phyloP scores from a whole-genome alignment of 75 land plant species.

The Ceratopteris richardii region DNA sequence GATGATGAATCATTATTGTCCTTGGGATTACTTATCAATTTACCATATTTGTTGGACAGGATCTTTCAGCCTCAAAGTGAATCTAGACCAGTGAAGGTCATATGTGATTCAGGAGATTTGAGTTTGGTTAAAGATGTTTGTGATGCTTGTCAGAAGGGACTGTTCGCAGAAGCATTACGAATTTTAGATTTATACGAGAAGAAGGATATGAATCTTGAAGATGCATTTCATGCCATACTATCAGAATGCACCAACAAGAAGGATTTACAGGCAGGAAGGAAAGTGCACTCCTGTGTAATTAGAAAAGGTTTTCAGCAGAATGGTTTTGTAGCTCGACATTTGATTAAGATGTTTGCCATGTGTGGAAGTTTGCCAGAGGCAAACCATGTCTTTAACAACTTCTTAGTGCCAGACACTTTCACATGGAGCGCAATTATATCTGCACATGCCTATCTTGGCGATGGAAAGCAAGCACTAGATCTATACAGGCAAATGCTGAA shows the following conservation, averaged over 20 bases:
- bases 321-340: background rate
- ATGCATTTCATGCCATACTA: background rate
- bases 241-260: background rate
- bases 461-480: background rate
- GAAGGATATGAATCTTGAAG: background rate
- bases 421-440: conserved; percentile 21
- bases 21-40: too few species aligned
- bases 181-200: background rate
- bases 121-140: background rate
- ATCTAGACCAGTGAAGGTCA: too few species aligned
- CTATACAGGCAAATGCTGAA: background rate
- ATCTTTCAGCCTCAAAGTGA: too few species aligned
- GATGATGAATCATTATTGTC: too few species aligned
- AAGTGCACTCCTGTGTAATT: background rate
- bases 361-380: conserved; percentile 26
- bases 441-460: conserved; percentile 8
- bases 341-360: conserved; percentile 18
- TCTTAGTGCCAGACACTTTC: conserved; percentile 11
- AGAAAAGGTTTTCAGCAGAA: background rate
- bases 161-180: background rate
- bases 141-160: background rate
- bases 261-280: background rate
- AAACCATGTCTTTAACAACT: conserved; percentile 8
- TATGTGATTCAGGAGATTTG: too few species aligned
- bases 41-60: too few species aligned